These are phyloP conservation scores for Fusarium anthophilum DNA, from an alignment of 2,329 filamentous ascomycete genomes.

Conservation along the genomic window DNA sequence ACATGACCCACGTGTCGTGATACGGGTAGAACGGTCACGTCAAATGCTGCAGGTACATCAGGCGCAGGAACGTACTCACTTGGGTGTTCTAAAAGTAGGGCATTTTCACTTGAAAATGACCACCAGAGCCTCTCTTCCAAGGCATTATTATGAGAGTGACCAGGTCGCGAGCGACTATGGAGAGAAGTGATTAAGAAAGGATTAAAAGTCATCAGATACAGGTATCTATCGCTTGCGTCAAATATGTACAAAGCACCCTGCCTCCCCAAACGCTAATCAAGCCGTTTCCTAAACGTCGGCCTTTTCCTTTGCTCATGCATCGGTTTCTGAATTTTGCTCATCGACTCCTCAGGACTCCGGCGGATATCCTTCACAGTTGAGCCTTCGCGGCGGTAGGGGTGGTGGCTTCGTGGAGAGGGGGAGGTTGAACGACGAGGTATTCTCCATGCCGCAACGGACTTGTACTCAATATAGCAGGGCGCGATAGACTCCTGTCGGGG, in stretches of 20 bases:
- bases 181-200: constrained; percentile 31
- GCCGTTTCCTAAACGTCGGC: constrained; percentile 52
- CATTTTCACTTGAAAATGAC: constrained; percentile 38
- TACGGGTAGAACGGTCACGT: constrained; percentile 34
- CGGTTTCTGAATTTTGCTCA: constrained; percentile 60
- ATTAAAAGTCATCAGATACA: constrained; percentile 50
- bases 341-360: constrained; percentile 57
- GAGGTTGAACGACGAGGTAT: constrained; percentile 48
- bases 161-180: constrained; percentile 16
- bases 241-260: constrained; percentile 52
- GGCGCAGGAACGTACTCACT: constrained; percentile 38
- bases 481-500: constrained; percentile 51
- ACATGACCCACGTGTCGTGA: constrained; percentile 43
- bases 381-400: constrained; percentile 43
- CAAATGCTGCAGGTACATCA: constrained; percentile 37
- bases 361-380: constrained; percentile 45
- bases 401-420: constrained; percentile 49
- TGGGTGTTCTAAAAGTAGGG: constrained; percentile 31
- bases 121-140: constrained; percentile 14
- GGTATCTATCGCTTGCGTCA: constrained; percentile 50
- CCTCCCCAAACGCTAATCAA: constrained; percentile 50
- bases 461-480: constrained; percentile 51
- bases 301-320: constrained; percentile 54
- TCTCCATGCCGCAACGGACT: constrained; percentile 45
- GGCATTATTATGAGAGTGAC: constrained; percentile 29